Evolutionary conservation across 148 eudicot species (phyloP).

Genomic region (Chenopodium suecicum): DNA sequence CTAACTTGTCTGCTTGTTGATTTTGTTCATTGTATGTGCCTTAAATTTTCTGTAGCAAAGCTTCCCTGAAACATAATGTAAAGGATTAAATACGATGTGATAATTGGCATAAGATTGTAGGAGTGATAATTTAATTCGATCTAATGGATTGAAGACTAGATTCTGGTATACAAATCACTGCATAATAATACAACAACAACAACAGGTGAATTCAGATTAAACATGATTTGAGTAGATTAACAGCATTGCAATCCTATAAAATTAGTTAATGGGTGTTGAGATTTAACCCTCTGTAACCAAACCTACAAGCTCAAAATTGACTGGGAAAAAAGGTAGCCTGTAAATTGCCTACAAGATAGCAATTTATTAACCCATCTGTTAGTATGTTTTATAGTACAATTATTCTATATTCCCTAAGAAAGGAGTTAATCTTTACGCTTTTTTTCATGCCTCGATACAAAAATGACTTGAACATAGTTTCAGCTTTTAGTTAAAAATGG

Average conservation of each 20-base stretch:
- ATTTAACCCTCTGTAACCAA: slow-evolving; percentile 88
- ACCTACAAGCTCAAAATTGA: slow-evolving; percentile 86
- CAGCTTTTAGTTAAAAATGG: no score
- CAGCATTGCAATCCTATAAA: neutral
- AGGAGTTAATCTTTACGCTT: no score
- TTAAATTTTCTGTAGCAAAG: slow-evolving; percentile 62
- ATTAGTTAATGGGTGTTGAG: neutral
- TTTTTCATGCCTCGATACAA: no score
- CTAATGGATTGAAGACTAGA: slow-evolving; percentile 52
- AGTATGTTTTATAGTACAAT: neutral
- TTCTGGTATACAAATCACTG: slow-evolving; percentile 94
- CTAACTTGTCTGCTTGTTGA: neutral
- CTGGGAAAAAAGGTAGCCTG: slow-evolving; percentile 84
- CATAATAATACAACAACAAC: slow-evolving; percentile 1
- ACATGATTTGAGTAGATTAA: neutral
- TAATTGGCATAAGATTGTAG: neutral
- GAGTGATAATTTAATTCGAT: neutral
- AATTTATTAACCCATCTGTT: neutral
- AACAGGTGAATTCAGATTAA: neutral
- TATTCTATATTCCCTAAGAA: no score
- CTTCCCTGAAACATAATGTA: slow-evolving; percentile 51
- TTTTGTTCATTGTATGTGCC: slow-evolving; percentile 45
- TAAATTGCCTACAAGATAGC: slow-evolving; percentile 66
- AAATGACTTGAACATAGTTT: no score
- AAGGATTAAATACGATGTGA: neutral